phyloP scores from a whole-genome alignment of 2,329 filamentous ascomycete species.

The Talaromyces sp. region DNA sequence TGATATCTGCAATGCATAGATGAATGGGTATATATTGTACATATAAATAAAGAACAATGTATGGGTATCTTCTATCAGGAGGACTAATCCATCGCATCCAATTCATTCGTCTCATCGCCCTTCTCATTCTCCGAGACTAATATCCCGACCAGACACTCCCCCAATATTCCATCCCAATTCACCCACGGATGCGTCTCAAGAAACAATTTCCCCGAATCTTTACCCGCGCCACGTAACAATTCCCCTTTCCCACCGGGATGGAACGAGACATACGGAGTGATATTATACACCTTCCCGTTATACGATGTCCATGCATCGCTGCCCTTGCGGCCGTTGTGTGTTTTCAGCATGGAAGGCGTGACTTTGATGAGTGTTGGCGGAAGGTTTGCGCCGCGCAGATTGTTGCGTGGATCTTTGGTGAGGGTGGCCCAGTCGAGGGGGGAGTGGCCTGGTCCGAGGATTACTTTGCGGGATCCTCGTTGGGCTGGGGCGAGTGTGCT shows the following conservation, averaged over 20 bases:
- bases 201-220: slow-evolving; percentile 61
- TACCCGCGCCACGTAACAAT: slow-evolving; percentile 58
- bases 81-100: slow-evolving; percentile 58
- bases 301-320: slow-evolving; percentile 87
- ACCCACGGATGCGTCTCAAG: slow-evolving; percentile 63
- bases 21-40: background rate
- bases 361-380: slow-evolving; percentile 62
- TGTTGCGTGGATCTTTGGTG: slow-evolving; percentile 54
- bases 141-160: slow-evolving; percentile 57
- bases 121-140: slow-evolving; percentile 52
- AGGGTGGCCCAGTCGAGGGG: slow-evolving; percentile 94
- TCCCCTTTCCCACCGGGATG: slow-evolving; percentile 74
- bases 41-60: background rate
- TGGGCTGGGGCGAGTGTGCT: slow-evolving; percentile 40
- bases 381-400: slow-evolving; percentile 57
- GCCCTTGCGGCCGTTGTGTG: slow-evolving; percentile 75
- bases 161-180: slow-evolving; percentile 63
- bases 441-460: slow-evolving; percentile 83
- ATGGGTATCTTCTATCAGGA: slow-evolving; percentile 4
- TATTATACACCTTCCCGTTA: slow-evolving; percentile 88
- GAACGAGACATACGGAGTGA: slow-evolving; percentile 81
- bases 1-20: background rate
- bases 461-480: slow-evolving; percentile 54
- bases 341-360: slow-evolving; percentile 72
- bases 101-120: slow-evolving; percentile 26